phyloP scores from a whole-genome alignment of 2,329 filamentous ascomycete species.

The Aureobasidium lini region DNA sequence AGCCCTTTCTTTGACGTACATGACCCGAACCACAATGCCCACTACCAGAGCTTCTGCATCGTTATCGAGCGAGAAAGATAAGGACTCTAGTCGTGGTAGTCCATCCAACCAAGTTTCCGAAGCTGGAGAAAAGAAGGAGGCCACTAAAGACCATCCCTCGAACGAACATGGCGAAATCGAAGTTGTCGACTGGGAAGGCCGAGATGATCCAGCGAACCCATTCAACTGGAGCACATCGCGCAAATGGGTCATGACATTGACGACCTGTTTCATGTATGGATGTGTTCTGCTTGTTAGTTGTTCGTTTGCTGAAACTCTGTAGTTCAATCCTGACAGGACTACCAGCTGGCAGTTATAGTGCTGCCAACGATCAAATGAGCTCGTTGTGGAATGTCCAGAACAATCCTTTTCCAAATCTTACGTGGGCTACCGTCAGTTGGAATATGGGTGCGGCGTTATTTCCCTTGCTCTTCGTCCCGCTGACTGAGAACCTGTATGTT shows the following conservation, averaged over 20 bases:
- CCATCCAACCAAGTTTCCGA: neutral
- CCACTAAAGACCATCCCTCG: neutral
- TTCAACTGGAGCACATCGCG: conserved; percentile 24
- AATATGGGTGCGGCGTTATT: conserved; percentile 27
- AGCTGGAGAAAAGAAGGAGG: neutral
- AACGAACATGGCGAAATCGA: conserved; percentile 9
- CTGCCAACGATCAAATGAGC: conserved; percentile 23
- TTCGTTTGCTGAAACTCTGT: neutral
- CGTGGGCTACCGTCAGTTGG: conserved; percentile 26
- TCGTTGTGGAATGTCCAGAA: conserved; percentile 34
- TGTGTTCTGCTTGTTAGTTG: neutral
- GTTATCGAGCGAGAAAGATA: neutral
- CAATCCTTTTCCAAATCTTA: conserved; percentile 25
- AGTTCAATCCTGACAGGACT: conserved; percentile 25
- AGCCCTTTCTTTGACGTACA: neutral
- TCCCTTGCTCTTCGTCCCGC: conserved; percentile 24
- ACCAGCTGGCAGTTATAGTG: conserved; percentile 23
- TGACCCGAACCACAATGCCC: neutral
- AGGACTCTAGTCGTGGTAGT: neutral
- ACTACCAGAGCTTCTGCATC: neutral
- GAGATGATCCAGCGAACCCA: conserved; percentile 20
- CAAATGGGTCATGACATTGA: conserved; percentile 26
- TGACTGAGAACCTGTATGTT: conserved; percentile 23
- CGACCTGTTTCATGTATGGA: conserved; percentile 20
- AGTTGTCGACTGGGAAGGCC: conserved; percentile 19